Evolutionary conservation across 148 eudicot species (phyloP).

Genomic region (Simmondsia chinensis): DNA sequence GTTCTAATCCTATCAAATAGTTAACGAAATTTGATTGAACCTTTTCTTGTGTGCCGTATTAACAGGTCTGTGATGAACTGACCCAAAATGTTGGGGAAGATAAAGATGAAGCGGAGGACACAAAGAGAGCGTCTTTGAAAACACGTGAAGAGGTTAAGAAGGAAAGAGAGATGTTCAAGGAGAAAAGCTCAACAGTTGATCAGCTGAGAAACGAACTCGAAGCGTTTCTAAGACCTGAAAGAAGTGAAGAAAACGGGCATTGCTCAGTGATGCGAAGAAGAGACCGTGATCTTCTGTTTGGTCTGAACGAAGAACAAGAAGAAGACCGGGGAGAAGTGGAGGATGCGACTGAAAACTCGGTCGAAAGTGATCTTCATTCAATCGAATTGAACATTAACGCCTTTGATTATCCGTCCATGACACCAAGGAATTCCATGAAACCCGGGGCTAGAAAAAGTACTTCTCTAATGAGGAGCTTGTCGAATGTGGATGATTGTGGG

Average conservation of each 20-base stretch:
- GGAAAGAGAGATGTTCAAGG: slow-evolving; percentile 56
- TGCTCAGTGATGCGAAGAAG: slow-evolving; percentile 18
- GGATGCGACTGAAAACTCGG: slow-evolving; percentile 32
- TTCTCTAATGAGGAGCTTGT: slow-evolving; percentile 42
- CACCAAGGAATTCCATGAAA: slow-evolving; percentile 18
- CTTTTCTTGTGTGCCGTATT: too few species aligned
- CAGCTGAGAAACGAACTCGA: slow-evolving; percentile 61
- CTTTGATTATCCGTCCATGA: slow-evolving; percentile 13
- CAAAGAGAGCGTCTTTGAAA: slow-evolving; percentile 39
- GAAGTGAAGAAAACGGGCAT: slow-evolving; percentile 25
- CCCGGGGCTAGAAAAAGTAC: slow-evolving; percentile 43
- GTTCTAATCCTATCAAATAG: too few species aligned
- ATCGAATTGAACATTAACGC: slow-evolving; percentile 41
- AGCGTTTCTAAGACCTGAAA: slow-evolving; percentile 32
- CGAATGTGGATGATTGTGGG: slow-evolving; percentile 56
- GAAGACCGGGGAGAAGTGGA: slow-evolving; percentile 50
- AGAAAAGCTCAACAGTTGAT: slow-evolving; percentile 49
- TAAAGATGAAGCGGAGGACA: slow-evolving; percentile 28
- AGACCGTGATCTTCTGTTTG: slow-evolving; percentile 24
- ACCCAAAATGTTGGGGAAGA: slow-evolving; percentile 54
- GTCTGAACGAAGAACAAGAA: slow-evolving; percentile 24
- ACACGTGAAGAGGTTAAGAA: slow-evolving; percentile 38
- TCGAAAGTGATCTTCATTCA: slow-evolving; percentile 67
- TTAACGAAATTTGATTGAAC: too few species aligned
- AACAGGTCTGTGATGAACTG: slow-evolving; percentile 63